A percentile compares a stretch with the other conserved stretches of the same genome.
Evolutionary conservation across 2,329 filamentous ascomycete genomes (phyloP).

Genomic region (Claviceps sp.): DNA sequence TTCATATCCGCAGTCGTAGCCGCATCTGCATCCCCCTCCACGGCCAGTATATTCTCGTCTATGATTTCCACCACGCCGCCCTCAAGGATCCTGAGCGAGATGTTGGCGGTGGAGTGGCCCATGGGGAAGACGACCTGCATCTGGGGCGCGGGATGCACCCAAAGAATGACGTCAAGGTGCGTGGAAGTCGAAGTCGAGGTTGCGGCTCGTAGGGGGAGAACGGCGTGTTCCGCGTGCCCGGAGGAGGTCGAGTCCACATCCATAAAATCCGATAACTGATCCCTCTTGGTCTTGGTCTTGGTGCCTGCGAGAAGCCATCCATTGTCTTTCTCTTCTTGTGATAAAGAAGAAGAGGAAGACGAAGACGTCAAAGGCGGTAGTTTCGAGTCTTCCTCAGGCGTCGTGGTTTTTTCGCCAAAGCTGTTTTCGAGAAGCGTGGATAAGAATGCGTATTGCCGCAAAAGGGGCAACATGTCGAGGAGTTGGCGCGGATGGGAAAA

Average conservation of each 20-base stretch:
- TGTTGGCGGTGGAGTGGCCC: slow-evolving; percentile 30
- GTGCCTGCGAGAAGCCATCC: slow-evolving; percentile 2
- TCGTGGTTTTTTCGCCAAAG: slow-evolving; percentile 31
- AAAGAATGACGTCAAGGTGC: slow-evolving; percentile 40
- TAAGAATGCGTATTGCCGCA: slow-evolving; percentile 65
- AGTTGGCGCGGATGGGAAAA: slow-evolving; percentile 71
- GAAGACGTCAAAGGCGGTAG: not conserved
- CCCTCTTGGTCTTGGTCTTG: slow-evolving; percentile 18
- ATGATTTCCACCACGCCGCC: slow-evolving; percentile 46
- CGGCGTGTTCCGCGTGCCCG: not conserved
- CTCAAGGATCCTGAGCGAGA: slow-evolving; percentile 44
- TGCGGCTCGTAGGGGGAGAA: slow-evolving; percentile 4
- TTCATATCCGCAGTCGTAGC: not conserved
- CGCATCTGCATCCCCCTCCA: slow-evolving; percentile 6
- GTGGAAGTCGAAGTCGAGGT: slow-evolving; percentile 5
- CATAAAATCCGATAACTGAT: slow-evolving; percentile 22
- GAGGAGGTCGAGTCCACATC: not conserved
- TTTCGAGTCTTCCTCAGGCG: slow-evolving; percentile 1
- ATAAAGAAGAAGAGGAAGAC: not conserved
- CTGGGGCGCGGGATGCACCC: slow-evolving; percentile 33
- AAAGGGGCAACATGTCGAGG: slow-evolving; percentile 55
- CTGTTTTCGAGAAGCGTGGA: slow-evolving; percentile 49
- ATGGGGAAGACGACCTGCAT: slow-evolving; percentile 43
- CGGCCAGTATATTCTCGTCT: slow-evolving; percentile 36
- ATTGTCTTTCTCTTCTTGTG: slow-evolving; percentile 3